These are phyloP conservation scores for Suillus bovinus DNA, from an alignment of 768 basidiomycete species.

Conservation along the genomic window DNA sequence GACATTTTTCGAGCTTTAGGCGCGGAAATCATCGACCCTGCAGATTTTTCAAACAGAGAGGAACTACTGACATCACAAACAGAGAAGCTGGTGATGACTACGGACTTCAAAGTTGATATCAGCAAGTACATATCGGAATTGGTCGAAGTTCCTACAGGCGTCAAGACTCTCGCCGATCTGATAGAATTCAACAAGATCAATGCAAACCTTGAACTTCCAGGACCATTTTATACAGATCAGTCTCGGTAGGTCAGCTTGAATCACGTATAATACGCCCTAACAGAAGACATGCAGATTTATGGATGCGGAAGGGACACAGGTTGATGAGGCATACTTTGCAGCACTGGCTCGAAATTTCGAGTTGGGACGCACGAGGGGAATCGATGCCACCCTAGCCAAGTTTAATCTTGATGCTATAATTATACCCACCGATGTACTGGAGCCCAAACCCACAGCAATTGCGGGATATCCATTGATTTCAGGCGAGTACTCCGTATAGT, in stretches of 20 bases:
- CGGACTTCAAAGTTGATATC: neutral
- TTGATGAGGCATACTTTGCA: conserved; percentile 38
- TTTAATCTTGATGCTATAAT: conserved; percentile 53
- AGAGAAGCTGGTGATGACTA: neutral
- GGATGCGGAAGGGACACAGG: conserved; percentile 22
- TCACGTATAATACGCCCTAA: conserved; percentile 26
- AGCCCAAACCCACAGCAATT: conserved; percentile 31
- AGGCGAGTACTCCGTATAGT: conserved; percentile 19
- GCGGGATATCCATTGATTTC: conserved; percentile 40
- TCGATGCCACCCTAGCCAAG: conserved; percentile 50
- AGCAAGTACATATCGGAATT: neutral
- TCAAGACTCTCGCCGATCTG: conserved; percentile 51
- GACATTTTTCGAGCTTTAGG: conserved; percentile 39
- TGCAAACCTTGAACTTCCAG: conserved; percentile 41
- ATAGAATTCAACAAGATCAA: conserved; percentile 55
- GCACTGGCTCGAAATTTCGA: conserved; percentile 46
- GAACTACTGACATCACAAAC: conserved; percentile 40
- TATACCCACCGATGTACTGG: conserved; percentile 37
- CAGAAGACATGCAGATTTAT: conserved; percentile 21
- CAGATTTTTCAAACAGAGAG: conserved; percentile 45
- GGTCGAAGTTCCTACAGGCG: conserved; percentile 51
- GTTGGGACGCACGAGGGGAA: conserved; percentile 51
- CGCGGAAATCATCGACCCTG: conserved; percentile 52
- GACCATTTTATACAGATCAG: conserved; percentile 31
- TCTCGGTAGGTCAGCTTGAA: conserved; percentile 24